Percentiles rank a stretch among this genome's conserved stretches.
phyloP scores from a whole-genome alignment of 2,329 filamentous ascomycete species.

The Botrytis elliptica region DNA sequence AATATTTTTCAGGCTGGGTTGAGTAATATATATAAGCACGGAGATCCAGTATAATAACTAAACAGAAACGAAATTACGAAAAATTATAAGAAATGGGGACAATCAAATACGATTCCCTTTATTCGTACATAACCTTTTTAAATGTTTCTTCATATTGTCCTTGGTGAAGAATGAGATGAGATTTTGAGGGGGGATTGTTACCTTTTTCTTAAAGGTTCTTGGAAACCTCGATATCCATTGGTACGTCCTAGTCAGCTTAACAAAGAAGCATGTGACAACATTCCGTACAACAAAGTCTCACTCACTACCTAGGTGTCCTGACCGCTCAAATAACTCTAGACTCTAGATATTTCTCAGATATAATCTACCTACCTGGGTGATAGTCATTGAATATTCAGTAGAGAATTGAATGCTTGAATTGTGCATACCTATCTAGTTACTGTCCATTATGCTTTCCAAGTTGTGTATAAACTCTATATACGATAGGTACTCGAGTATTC shows the following conservation, averaged over 20 bases:
- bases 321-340: not conserved
- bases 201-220: not conserved
- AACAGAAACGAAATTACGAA: slow-evolving; percentile 3
- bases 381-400: not conserved
- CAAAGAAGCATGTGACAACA: not conserved
- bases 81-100: slow-evolving; percentile 8
- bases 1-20: not conserved
- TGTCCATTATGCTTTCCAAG: not conserved
- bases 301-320: not conserved
- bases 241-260: not conserved
- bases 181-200: not conserved
- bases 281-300: not conserved
- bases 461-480: not conserved
- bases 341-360: not conserved
- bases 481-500: not conserved
- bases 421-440: not conserved
- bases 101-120: slow-evolving; percentile 10
- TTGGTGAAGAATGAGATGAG: not conserved
- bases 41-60: slow-evolving; percentile 2
- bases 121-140: not conserved
- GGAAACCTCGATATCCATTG: not conserved
- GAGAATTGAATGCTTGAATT: not conserved
- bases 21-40: slow-evolving; percentile 1
- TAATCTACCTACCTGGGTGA: not conserved
- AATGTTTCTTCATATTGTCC: slow-evolving; percentile 8